A percentile compares a stretch with the other conserved stretches of the same genome.
Evolutionary conservation across 495 filamentous ascomycete species (phyloP).

Genomic region (Chaetomium cochliodes): DNA sequence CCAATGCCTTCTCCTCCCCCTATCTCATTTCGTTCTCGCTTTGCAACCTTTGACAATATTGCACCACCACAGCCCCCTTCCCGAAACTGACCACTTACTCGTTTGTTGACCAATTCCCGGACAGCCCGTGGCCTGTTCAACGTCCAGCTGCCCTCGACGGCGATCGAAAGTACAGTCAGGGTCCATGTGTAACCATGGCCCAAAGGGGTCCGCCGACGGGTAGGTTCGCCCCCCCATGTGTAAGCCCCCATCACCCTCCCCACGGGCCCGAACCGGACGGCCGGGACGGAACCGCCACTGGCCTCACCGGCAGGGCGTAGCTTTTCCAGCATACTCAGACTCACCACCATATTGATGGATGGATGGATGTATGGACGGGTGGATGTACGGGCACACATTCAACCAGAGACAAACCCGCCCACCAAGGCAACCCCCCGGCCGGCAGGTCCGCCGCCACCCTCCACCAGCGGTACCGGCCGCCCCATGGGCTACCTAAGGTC

Average conservation of each 20-base stretch:
- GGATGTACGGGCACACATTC: not conserved
- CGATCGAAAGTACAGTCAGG: not conserved
- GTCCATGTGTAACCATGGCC: not conserved
- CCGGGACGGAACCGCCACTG: not conserved
- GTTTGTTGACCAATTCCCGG: constrained; percentile 9
- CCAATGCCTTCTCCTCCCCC: no score
- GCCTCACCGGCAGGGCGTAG: not conserved
- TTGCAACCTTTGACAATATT: not conserved
- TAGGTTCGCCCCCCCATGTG: not conserved
- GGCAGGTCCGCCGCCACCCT: not conserved
- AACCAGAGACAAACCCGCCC: not conserved
- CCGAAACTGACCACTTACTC: constrained; percentile 6
- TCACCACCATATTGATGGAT: no score
- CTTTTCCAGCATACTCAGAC: not conserved
- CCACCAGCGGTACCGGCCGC: not conserved
- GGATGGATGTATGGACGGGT: no score
- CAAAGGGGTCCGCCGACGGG: not conserved
- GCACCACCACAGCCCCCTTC: constrained; percentile 3
- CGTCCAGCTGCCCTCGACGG: not conserved
- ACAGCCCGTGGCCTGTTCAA: not conserved
- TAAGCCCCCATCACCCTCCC: not conserved
- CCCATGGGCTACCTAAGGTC: no score
- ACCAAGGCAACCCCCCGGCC: no score
- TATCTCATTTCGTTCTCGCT: not conserved
- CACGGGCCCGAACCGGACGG: not conserved